Percentiles rank a stretch among this genome's conserved stretches.
Conservation (phyloP, 345 rosid genomes). For the Noccaea caerulescens region DNA sequence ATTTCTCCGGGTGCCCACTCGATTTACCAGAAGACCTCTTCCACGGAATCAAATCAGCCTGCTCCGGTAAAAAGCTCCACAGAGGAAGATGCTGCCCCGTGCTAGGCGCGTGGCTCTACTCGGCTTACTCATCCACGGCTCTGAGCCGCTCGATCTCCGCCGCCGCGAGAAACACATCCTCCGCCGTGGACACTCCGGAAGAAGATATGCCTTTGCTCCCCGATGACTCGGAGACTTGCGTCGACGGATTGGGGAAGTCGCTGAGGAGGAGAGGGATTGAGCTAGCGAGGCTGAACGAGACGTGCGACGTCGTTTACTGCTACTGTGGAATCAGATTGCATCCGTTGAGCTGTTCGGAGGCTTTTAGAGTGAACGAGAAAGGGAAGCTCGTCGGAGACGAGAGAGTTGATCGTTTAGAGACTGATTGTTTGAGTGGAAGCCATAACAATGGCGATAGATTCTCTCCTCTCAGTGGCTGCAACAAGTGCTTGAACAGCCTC, state of each 20-base stretch:
- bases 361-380: slow-evolving; percentile 53
- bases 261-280: slow-evolving; percentile 68
- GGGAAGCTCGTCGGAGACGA: slow-evolving; percentile 71
- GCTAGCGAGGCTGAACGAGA: slow-evolving; percentile 67
- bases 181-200: slow-evolving; percentile 33
- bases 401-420: slow-evolving; percentile 68
- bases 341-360: slow-evolving; percentile 69
- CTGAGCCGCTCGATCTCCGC: slow-evolving; percentile 46
- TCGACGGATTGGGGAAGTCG: slow-evolving; percentile 72
- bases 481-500: slow-evolving; percentile 82
- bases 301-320: slow-evolving; percentile 85
- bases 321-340: slow-evolving; percentile 89
- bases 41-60: slow-evolving; percentile 63
- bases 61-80: slow-evolving; percentile 53
- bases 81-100: slow-evolving; percentile 84
- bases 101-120: slow-evolving; percentile 84
- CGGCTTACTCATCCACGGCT: slow-evolving; percentile 83
- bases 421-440: slow-evolving; percentile 61
- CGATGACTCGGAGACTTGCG: slow-evolving; percentile 94
- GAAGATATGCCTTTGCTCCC: slow-evolving; percentile 88
- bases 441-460: slow-evolving; percentile 54
- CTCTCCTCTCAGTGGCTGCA: slow-evolving; percentile 73
- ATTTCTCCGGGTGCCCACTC: slow-evolving; percentile 66
- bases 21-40: slow-evolving; percentile 75
- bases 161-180: slow-evolving; percentile 28